Evolutionary conservation across 306 rosid species (phyloP), one percentile per base, ranked within the genome.

Genomic region (Lathyrus oleraceus): DNA sequence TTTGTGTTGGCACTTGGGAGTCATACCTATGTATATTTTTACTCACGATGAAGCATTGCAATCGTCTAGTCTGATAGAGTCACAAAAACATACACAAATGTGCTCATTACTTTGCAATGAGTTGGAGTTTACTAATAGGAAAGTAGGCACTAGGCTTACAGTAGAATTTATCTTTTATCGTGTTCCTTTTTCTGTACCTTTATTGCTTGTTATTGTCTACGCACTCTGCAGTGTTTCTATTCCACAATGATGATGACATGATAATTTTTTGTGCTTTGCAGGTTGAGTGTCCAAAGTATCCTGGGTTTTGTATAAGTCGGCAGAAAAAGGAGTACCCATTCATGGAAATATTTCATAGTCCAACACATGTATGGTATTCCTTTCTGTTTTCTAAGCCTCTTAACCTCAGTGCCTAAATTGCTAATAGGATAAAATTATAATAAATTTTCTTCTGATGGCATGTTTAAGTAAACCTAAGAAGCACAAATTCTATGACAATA

Each of bases 281-380:
- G 98, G 98, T 94, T 71, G 97, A 94, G 73, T 94, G 98, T 79
- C 97, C 98, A 69, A 94, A 94, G 69, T 94, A 87, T 77, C 98
- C 98, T 43, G 98, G 97, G 51, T 90, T 94, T 79, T 88, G 98
- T 75, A 79, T 90, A 25, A 81, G 92, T 20, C 90, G 98, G 60
- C 96, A 88, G 88, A 90, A 68, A 76, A 94, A 68, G 58, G 98
- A 94, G 81, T 94, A 94, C 74, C 97, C 98, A 58, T 94, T 94
- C 70, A 76, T 88, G 38, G 97, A 94, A 81, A 79, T 94, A 60
- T 90, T 87, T 80, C 87, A 85, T 61, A 87, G 84, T 72, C 98
- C 98, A 3, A 67, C 85, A 76, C 90, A 90, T 65, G 98, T 88
- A 88, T 43, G 75, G 78, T 67, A 15, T 48, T 47, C 23, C 73